Percentiles rank a stretch among this genome's conserved stretches.
Evolutionary conservation across 345 rosid species (phyloP).

Genomic region (Populus ilicifolia): DNA sequence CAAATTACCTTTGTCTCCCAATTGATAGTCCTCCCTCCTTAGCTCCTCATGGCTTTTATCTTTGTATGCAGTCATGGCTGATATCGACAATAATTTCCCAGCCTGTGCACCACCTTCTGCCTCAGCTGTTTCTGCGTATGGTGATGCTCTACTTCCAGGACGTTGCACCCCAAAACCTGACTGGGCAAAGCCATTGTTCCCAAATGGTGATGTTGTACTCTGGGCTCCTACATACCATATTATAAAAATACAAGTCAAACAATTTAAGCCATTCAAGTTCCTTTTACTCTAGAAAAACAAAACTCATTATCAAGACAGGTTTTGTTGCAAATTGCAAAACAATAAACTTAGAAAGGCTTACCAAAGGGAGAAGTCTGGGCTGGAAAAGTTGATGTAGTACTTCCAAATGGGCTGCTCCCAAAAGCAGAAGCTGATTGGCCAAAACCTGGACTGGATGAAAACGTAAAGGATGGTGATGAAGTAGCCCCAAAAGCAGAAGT

Average conservation of each 20-base stretch:
- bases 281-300: not conserved
- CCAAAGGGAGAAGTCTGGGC: constrained; percentile 68
- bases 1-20: constrained; percentile 84
- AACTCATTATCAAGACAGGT: not conserved
- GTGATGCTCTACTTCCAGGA: constrained; percentile 73
- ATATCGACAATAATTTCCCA: constrained; percentile 79
- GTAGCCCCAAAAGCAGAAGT: constrained; percentile 32
- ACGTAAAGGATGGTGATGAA: constrained; percentile 34
- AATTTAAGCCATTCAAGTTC: not conserved
- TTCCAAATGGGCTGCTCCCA: constrained; percentile 69
- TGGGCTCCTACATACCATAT: constrained; percentile 47
- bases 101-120: constrained; percentile 55
- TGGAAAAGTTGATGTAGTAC: constrained; percentile 57
- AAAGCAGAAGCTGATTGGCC: constrained; percentile 74
- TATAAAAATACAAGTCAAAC: not conserved
- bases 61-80: constrained; percentile 73
- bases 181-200: constrained; percentile 61
- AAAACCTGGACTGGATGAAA: constrained; percentile 63
- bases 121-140: constrained; percentile 63
- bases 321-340: not conserved
- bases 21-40: constrained; percentile 93
- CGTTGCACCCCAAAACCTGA: constrained; percentile 67
- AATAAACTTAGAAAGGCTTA: constrained; percentile 25
- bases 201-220: constrained; percentile 65
- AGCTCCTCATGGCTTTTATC: constrained; percentile 87